Base-by-base conservation (phyloP, 2,329 filamentous ascomycete genomes). In the Alternaria atra region DNA sequence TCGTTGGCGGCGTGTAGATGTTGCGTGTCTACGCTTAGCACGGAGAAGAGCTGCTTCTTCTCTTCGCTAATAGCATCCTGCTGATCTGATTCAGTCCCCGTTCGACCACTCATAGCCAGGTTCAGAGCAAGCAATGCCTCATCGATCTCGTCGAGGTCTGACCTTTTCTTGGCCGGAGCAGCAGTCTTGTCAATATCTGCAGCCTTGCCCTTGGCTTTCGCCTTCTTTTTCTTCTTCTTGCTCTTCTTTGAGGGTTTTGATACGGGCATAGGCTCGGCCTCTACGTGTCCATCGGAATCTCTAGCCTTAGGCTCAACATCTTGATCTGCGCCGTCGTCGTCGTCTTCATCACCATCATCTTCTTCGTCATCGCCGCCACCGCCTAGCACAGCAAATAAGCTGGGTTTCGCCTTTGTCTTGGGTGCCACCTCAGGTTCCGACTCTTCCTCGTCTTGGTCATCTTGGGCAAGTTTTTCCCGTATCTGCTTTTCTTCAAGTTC, bases 1-100 rank as follows among this genome's bases (percentile, higher is more conserved):
- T 99, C 95, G 72, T 97, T 97, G 35, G 90, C 84, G 7, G 92
- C 92, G 74, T 94, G 94, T 10, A 99, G 85, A 69, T 93, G 88
- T 67, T 91, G 86, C 0, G 89, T 87, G 68, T 91, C 89, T 52
- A 92, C 81, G 3, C 84, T 80, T 0, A 92, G 80, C 12, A 91
- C 77, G 20, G 83, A 76, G 60, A 80, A 78, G 76, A 86, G 63
- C 82, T 83, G 83, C 50, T 85, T 78, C 47, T 80, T 75, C 52
- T 81, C 80, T 54, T 78, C 76, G 58, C 79, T 75, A 25, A 74
- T 57, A 9, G 66, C 55, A 10, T 62, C 64, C 47, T 56, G 66
- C 47, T 57, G 66, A 56, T 56, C 66, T 30, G 51, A 65, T n/a
- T 58, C 71, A 61, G 55, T 69, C 61, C 46, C 54, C 13, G 60